Conservation (phyloP, 257 asterid species). For the Solanum boliviense region DNA sequence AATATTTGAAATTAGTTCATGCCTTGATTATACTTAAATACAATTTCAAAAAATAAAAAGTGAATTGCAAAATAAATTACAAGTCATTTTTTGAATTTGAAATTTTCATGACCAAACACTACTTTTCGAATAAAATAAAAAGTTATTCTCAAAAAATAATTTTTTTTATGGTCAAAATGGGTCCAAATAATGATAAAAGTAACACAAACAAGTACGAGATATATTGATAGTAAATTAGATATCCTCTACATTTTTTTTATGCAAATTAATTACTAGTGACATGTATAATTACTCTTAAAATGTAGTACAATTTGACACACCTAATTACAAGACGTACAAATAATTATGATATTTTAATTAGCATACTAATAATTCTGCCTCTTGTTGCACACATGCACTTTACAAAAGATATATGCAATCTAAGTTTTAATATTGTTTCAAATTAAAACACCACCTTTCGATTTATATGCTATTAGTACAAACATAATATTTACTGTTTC, state of each 20-base stretch:
- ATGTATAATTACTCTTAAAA: background rate
- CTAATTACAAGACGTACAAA: background rate
- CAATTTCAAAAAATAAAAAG: background rate
- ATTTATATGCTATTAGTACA: background rate
- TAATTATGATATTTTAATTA: background rate
- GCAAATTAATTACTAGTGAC: background rate
- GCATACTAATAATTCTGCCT: background rate
- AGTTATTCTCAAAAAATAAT: background rate
- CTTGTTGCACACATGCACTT: background rate
- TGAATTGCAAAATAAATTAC: background rate
- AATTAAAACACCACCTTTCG: background rate
- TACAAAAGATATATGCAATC: background rate
- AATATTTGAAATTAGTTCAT: background rate
- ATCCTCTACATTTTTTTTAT: background rate
- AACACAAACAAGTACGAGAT: background rate
- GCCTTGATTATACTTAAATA: background rate
- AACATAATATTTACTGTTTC: background rate
- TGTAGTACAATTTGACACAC: background rate
- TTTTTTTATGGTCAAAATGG: background rate
- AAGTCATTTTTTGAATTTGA: background rate
- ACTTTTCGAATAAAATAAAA: background rate
- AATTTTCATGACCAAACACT: background rate
- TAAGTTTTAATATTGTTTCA: background rate
- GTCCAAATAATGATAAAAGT: background rate
- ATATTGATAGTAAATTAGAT: background rate